These are phyloP conservation scores for Physcomitrellopsis africana DNA, from an alignment of 225 moss, liverwort and hornwort species.

Conservation along the genomic window DNA sequence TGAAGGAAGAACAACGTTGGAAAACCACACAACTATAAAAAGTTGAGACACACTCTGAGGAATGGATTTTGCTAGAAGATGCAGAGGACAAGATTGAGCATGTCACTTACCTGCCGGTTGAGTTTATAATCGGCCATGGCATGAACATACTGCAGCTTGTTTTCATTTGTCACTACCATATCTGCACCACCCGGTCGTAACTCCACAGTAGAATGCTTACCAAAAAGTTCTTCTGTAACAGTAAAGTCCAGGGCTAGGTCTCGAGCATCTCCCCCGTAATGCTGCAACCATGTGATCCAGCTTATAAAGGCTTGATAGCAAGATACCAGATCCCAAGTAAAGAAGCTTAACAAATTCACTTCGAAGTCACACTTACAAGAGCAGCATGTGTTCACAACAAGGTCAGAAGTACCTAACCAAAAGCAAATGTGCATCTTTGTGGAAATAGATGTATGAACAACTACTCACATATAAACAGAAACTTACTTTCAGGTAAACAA, in stretches of 20 bases:
- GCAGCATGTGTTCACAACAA: not conserved
- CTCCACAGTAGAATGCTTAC: conserved; percentile 75
- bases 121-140: conserved; percentile 92
- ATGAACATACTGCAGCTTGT: conserved; percentile 87
- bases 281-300: conserved; percentile 46
- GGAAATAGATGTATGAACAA: not conserved
- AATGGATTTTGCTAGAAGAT: too few species aligned
- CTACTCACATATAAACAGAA: conserved; percentile 15
- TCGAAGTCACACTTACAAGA: conserved; percentile 4
- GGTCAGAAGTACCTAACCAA: not conserved
- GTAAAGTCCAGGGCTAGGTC: conserved; percentile 91
- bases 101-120: conserved; percentile 68
- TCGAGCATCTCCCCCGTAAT: conserved; percentile 85
- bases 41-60: too few species aligned
- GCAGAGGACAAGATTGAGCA: not conserved
- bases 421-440: not conserved
- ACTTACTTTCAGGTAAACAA: conserved; percentile 84
- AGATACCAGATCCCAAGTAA: not conserved
- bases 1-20: too few species aligned
- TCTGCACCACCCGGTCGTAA: conserved; percentile 82
- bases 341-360: not conserved
- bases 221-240: conserved; percentile 92
- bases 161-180: conserved; percentile 86
- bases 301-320: conserved; percentile 2
- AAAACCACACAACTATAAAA: too few species aligned